Percentiles rank a stretch among this genome's conserved stretches.
These are phyloP conservation scores for Chlorophyllum brunneum DNA, from an alignment of 768 basidiomycete genomes.

Conservation along the genomic window DNA sequence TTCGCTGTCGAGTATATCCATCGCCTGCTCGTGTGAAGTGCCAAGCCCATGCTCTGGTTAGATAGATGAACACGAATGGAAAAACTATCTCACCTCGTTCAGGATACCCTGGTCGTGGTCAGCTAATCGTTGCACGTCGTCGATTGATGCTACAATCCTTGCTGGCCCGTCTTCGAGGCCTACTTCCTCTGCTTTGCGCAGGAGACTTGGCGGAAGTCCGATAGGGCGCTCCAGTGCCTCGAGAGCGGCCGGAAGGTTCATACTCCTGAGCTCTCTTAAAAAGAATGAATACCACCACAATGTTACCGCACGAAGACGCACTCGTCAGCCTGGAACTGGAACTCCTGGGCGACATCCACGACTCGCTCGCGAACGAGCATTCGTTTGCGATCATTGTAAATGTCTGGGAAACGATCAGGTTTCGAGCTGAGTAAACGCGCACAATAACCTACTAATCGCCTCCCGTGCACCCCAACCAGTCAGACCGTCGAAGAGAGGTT, in stretches of 20 bases:
- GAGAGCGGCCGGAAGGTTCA: conserved; percentile 81
- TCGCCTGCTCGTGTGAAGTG: conserved; percentile 47
- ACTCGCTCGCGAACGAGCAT: conserved; percentile 70
- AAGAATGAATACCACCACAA: neutral
- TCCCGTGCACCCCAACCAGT: conserved; percentile 84
- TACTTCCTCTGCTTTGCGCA: conserved; percentile 84
- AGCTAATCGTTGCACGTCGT: conserved; percentile 67
- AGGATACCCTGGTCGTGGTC: conserved; percentile 57
- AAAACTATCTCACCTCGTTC: conserved; percentile 58
- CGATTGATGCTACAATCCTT: conserved; percentile 66
- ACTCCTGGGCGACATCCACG: conserved; percentile 50
- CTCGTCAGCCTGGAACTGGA: conserved; percentile 62
- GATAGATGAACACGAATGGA: neutral
- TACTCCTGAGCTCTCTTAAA: conserved; percentile 56
- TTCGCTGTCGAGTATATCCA: conserved; percentile 89
- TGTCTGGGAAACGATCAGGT: conserved; percentile 41
- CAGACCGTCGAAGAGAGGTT: conserved; percentile 68
- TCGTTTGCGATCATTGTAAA: conserved; percentile 82
- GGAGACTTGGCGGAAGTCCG: conserved; percentile 83
- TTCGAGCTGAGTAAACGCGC: neutral
- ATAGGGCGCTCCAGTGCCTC: conserved; percentile 86
- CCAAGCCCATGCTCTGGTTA: neutral
- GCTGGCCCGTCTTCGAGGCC: conserved; percentile 71
- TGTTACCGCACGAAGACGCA: conserved; percentile 28
- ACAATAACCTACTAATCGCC: conserved; percentile 67